Base-by-base conservation (phyloP, 768 basidiomycete genomes). In the Russula ochroleuca region DNA sequence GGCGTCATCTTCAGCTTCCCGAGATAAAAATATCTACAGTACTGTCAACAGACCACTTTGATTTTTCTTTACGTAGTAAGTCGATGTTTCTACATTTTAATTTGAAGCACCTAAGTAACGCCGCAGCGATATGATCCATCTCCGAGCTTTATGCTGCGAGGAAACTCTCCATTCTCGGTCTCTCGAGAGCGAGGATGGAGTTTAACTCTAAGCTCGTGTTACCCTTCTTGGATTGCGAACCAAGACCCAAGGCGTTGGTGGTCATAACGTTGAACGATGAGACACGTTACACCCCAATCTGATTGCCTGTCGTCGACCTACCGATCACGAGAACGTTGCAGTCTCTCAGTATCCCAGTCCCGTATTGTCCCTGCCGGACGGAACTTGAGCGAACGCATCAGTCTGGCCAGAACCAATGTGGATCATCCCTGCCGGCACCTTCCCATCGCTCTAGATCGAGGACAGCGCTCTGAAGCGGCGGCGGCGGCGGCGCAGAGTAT, bases 1-100 rank as follows among this genome's bases (percentile, higher is more conserved):
- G 41, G 62, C 25, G 40, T 52, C 57, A 21, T 43, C 40, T 25
- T 59, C 37, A n/a, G 25, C 25, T 40, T 49, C 25, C 11, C 45
- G 23, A 38, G 33, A 62, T 45, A 43, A 62, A n/a, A 47, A 41
- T 33, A 31, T 14, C 21, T 21, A 14, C 28, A 28, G 28, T 28
- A 28, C 11, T 23, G 31, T 53, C n/a, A 19, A n/a, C 17, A 52
- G 51, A 35, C 17, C 48, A 49, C 48, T 28, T 25, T 49, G 25
- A 52, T 52, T 28, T 13, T 35, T 31, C 40, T 28, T 52, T 41
- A 35, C 31, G n/a, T 55, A 59, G 63, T 59, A 41, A 47, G 45
- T 47, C 45, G 45, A 47, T 8, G 14, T 7, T 48, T 33, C 15
- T 59, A 15, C 28, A 37, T 38, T 43, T 28, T 37, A 15, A 57